Evolutionary conservation across 805 yeast genomes (phyloP), one percentile per base, ranked within the genome.

Genomic region (Hanseniaspora meyeri): DNA sequence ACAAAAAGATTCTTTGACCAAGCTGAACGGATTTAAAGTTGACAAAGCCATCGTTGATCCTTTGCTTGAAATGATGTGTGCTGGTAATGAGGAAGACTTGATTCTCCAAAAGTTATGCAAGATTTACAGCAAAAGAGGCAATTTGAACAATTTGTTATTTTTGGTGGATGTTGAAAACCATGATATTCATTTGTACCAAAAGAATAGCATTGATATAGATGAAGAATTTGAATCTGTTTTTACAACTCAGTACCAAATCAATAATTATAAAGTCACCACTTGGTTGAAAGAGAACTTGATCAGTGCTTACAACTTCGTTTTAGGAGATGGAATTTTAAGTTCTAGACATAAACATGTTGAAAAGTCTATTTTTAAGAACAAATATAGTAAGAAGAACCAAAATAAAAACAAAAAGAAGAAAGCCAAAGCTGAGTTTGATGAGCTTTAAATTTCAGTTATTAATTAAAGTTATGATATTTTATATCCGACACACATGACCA

Each of bases 261-360:
- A 12, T 11, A 46, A 31, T 31, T 39, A 20, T 27, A 46, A 46
- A 32, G 5, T 53, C 3, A n/a, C 39, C 19, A 12, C n/a, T 20
- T 53, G 57, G 57, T 17, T 53, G 2, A 32, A n/a, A 36, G 14
- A 46, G 3, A 46, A 19, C n/a, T 9, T 31, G 9, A 12, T 17
- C 3, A 19, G 39, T 32, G 19, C 29, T 7, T 4, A 24, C 27
- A 20, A 4, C 19, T n/a, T 14, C n/a, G 20, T 17, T 5, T 9
- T 46, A 11, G 27, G 43, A 9, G 43, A 53, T 46, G 57, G 57
- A 19, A 20, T 49, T 1, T 38, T 46, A 12, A 53, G 51, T 34
- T 12, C 24, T 19, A 38, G 49, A 38, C 20, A 19, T 29, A 19
- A 24, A 5, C 2, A 29, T 38, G 34, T 53, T 10, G 14, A 53